Base-by-base conservation (phyloP, 495 filamentous ascomycete species). In the Aeminium ludgeri region DNA sequence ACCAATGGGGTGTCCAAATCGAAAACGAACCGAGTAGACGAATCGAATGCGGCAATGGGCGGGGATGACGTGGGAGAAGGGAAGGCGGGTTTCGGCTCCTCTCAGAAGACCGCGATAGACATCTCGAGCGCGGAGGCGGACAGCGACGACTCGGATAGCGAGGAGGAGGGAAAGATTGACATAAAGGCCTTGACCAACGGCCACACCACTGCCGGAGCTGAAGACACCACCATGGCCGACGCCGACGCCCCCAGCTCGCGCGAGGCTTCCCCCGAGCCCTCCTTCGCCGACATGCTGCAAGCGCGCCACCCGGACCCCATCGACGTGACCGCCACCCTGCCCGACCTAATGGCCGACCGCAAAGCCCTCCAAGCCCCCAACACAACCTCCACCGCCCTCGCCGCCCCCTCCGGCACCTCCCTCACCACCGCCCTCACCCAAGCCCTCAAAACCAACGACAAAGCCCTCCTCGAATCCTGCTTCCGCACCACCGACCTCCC, bases 401-500 rank as follows among this genome's bases (percentile, higher is more conserved):
- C 49, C 5, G 43, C 46, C 19, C 76, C 83, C 10, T 75, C 71
- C n/a, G 74, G 77, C 37, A 73, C 80, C 32, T 93, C 89, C 1
- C 68, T 97, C 18, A 77, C 79, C 8, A 92, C 84, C 3, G 83
- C 94, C 7, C 75, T 97, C 48, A 76, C 86, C 13, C 89, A 96
- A 54, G 82, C 89, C 2, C 80, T 97, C 31, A 77, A 78, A 55
- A 95, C 86, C 20, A 86, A 93, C 60, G 89, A 97, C 60, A 65
- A 65, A 38, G 72, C 72, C 33, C 78, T 95, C 41, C 76, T 97
- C 40, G 87, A 96, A 60, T 84, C 82, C 1, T 95, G 87, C 59
- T 77, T 97, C 50, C 79, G 81, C 55, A 76, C 77, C 19, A 72
- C 66, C 41, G 82, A 94, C 52, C 54, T 73, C 44, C 62, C 64